These are phyloP conservation scores for Fusarium floridanum DNA, from an alignment of 2,329 filamentous ascomycete species.

Conservation along the genomic window DNA sequence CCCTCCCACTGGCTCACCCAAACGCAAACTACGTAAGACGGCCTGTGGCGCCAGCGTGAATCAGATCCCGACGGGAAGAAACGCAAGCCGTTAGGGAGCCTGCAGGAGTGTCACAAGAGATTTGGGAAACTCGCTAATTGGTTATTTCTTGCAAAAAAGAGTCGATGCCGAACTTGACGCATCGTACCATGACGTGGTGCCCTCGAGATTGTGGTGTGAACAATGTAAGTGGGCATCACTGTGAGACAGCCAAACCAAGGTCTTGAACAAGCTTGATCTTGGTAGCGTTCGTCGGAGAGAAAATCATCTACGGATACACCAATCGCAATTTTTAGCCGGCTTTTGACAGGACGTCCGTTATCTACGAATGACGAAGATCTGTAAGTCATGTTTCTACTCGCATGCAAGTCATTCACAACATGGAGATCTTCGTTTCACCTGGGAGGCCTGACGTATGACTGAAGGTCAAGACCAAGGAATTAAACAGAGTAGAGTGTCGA, in stretches of 20 bases:
- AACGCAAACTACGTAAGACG: conserved; percentile 38
- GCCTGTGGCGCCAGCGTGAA: conserved; percentile 31
- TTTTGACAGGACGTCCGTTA: not conserved
- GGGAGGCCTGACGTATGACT: not conserved
- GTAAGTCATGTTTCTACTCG: not conserved
- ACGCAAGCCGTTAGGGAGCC: conserved; percentile 23
- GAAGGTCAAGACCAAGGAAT: not conserved
- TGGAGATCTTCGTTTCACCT: not conserved
- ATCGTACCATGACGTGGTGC: conserved; percentile 31
- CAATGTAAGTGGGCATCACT: conserved; percentile 23
- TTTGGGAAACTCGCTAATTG: conserved; percentile 22
- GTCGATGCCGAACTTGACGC: conserved; percentile 3
- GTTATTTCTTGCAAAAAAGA: not conserved
- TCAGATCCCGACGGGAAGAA: conserved; percentile 24
- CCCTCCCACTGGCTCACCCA: conserved; percentile 14
- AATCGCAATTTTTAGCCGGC: not conserved
- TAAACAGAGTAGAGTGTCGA: not conserved
- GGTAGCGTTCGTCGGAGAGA: not conserved
- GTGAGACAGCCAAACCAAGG: conserved; percentile 29
- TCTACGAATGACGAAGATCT: not conserved
- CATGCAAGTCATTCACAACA: not conserved
- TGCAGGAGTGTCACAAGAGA: conserved; percentile 39
- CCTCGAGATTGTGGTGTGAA: conserved; percentile 27
- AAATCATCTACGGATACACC: not conserved
- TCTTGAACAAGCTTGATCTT: not conserved